Evolutionary conservation across 192 early-diverging fungal genomes (phyloP).

Genomic region (Coemansia aciculifera): DNA sequence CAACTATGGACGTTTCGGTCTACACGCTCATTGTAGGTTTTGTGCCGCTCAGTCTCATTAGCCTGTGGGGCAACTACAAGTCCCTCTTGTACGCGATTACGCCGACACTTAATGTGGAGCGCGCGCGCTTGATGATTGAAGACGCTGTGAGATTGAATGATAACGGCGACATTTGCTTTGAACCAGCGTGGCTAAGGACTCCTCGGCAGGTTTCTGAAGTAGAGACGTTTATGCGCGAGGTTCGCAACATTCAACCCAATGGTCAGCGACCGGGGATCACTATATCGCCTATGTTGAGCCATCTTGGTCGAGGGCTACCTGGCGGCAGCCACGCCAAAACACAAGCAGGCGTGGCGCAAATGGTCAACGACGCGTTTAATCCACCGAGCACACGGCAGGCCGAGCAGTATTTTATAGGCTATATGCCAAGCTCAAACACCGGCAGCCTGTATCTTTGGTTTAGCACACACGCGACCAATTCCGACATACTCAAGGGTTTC

Average conservation of each 20-base stretch:
- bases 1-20: conserved; percentile 27
- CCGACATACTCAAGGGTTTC: conserved; percentile 30
- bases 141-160: neutral
- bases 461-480: conserved; percentile 12
- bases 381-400: neutral
- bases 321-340: neutral
- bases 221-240: conserved; percentile 46
- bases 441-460: conserved; percentile 37
- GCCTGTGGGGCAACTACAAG: conserved; percentile 71
- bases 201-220: conserved; percentile 32
- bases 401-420: conserved; percentile 37
- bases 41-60: conserved; percentile 68
- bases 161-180: conserved; percentile 10
- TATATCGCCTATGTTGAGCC: conserved; percentile 15
- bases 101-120: conserved; percentile 41
- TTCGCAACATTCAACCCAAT: conserved; percentile 7
- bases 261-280: conserved; percentile 24
- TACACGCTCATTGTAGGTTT: conserved; percentile 60
- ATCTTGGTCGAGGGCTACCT: conserved; percentile 9
- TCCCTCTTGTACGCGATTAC: conserved; percentile 52
- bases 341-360: conserved; percentile 9
- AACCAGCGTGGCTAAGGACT: conserved; percentile 18
- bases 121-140: conserved; percentile 23
- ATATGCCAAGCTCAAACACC: conserved; percentile 8
- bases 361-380: conserved; percentile 25